A percentile compares a stretch with the other conserved stretches of the same genome.
Conservation (phyloP, 2,329 filamentous ascomycete genomes). For the Myriosclerotinia curreyana region DNA sequence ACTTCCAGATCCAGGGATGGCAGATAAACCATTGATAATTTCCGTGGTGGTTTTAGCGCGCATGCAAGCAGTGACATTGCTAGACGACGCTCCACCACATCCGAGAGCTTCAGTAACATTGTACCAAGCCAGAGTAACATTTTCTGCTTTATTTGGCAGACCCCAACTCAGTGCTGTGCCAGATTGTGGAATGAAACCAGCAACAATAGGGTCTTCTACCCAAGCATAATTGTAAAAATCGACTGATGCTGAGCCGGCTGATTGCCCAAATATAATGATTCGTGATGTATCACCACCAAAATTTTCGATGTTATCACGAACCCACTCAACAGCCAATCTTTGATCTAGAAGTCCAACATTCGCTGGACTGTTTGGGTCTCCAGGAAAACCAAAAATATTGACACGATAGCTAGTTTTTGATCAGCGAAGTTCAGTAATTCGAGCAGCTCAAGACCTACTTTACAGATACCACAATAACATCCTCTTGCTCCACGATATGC, state of each 20-base stretch:
- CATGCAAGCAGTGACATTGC: slow-evolving; percentile 35
- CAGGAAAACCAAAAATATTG: slow-evolving; percentile 43
- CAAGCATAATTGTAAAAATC: slow-evolving; percentile 40
- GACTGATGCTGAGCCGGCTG: slow-evolving; percentile 55
- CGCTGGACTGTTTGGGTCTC: slow-evolving; percentile 30
- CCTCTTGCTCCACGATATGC: slow-evolving; percentile 43
- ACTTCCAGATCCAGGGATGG: slow-evolving; percentile 12
- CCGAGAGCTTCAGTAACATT: slow-evolving; percentile 32
- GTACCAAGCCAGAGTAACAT: slow-evolving; percentile 32
- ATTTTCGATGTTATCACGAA: slow-evolving; percentile 54
- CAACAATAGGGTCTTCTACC: slow-evolving; percentile 37
- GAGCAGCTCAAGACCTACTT: slow-evolving; percentile 42
- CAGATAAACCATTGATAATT: slow-evolving; percentile 18
- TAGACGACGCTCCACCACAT: slow-evolving; percentile 34
- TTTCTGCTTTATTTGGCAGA: slow-evolving; percentile 29
- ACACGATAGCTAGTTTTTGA: slow-evolving; percentile 40
- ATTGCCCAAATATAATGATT: slow-evolving; percentile 55
- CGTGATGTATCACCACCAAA: slow-evolving; percentile 59
- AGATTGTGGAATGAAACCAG: slow-evolving; percentile 38
- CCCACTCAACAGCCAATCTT: slow-evolving; percentile 57
- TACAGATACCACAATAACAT: slow-evolving; percentile 47
- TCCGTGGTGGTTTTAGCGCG: slow-evolving; percentile 30
- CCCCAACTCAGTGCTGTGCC: slow-evolving; percentile 36
- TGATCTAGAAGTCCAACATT: slow-evolving; percentile 66
- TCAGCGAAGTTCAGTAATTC: slow-evolving; percentile 15